A percentile compares a stretch with the other conserved stretches of the same genome.
Conservation (phyloP, 2,329 filamentous ascomycete species). For the Bipolaris oryzae region DNA sequence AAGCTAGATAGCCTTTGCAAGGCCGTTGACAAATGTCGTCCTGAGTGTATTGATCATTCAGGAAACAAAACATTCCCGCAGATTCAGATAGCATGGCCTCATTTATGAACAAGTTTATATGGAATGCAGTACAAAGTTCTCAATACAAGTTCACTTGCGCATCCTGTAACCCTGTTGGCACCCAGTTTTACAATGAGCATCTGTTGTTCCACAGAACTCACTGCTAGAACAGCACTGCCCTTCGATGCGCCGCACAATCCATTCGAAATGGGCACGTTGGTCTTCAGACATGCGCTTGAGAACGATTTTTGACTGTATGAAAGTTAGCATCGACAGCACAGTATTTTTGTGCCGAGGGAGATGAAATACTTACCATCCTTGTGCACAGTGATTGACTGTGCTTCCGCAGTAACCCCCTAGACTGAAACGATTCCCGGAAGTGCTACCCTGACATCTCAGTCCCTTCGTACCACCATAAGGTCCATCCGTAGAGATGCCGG, state of each 20-base stretch:
- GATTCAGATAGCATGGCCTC: too few species aligned
- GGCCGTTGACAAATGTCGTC: too few species aligned
- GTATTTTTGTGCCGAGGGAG: background rate
- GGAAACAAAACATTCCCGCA: too few species aligned
- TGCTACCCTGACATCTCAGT: slow-evolving; percentile 17
- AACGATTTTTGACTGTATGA: slow-evolving; percentile 16
- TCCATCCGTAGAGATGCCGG: slow-evolving; percentile 19
- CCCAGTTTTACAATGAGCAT: slow-evolving; percentile 16
- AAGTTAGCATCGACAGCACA: background rate
- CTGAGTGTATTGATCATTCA: too few species aligned
- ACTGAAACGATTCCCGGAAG: slow-evolving; percentile 21
- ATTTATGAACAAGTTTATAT: too few species aligned
- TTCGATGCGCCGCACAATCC: slow-evolving; percentile 16
- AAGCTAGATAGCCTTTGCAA: too few species aligned
- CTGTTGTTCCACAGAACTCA: slow-evolving; percentile 19
- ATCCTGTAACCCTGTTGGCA: background rate
- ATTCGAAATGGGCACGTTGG: slow-evolving; percentile 15
- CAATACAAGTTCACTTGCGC: too few species aligned
- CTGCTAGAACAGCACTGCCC: slow-evolving; percentile 16
- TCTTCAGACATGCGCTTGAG: slow-evolving; percentile 18
- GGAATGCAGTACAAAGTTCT: too few species aligned
- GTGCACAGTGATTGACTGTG: slow-evolving; percentile 18
- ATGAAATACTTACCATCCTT: slow-evolving; percentile 18
- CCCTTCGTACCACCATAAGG: slow-evolving; percentile 21
- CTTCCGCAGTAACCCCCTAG: slow-evolving; percentile 11